phyloP scores from a whole-genome alignment of 805 yeast genomes.

The Kuraishia ogatae region DNA sequence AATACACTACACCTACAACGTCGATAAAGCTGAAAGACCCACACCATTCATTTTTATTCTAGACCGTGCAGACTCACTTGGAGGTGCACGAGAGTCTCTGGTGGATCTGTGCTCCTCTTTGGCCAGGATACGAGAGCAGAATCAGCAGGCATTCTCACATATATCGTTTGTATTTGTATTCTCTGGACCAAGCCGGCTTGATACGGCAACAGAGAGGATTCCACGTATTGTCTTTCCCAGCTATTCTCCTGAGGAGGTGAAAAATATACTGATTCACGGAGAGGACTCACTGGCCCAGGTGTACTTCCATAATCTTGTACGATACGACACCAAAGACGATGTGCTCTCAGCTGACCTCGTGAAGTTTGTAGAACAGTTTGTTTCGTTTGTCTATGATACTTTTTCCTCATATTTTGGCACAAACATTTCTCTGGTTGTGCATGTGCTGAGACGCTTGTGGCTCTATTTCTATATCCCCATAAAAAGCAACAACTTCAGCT shows the following conservation, averaged over 20 bases:
- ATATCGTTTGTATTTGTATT: conserved; percentile 31
- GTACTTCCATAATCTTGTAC: neutral
- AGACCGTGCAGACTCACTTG: conserved; percentile 31
- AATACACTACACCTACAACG: conserved; percentile 12
- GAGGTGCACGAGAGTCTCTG: conserved; percentile 19
- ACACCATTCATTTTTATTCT: conserved; percentile 22
- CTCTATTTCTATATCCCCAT: conserved; percentile 20
- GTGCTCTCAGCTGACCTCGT: neutral
- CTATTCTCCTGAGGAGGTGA: conserved; percentile 28
- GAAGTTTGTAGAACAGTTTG: conserved; percentile 28
- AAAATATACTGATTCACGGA: conserved; percentile 24
- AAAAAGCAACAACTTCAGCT: conserved; percentile 1
- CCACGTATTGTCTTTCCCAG: conserved; percentile 32
- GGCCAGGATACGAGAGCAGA: conserved; percentile 33
- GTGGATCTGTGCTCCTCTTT: conserved; percentile 32
- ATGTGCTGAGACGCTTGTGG: conserved; percentile 20
- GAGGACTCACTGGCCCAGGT: neutral
- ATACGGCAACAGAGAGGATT: conserved; percentile 26
- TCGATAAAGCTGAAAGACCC: neutral
- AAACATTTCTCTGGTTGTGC: conserved; percentile 26
- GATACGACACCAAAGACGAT: neutral
- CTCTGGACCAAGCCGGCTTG: conserved; percentile 28
- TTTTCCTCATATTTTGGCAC: conserved; percentile 36
- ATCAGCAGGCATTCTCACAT: conserved; percentile 15
- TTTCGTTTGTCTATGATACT: conserved; percentile 35